Conservation (phyloP, 352 stramenopile genomes). For the Pythium dissotocum region DNA sequence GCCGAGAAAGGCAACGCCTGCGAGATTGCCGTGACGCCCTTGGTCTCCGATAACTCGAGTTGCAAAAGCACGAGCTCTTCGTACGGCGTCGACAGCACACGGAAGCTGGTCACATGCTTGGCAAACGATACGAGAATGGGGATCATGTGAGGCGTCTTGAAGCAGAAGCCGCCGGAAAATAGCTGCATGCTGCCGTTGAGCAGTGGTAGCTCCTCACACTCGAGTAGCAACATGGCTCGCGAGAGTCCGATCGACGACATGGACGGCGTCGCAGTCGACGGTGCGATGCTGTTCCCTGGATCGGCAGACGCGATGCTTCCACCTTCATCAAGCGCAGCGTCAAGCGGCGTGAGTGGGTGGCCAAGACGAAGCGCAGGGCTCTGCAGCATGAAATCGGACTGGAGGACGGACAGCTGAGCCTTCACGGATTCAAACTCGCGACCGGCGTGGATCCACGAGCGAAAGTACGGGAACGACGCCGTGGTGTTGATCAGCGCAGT, state of each 20-base stretch:
- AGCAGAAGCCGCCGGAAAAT: conserved; percentile 61
- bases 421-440: conserved; percentile 47
- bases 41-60: conserved; percentile 39
- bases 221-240: conserved; percentile 49
- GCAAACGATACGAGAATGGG: conserved; percentile 67
- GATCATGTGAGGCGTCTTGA: conserved; percentile 53
- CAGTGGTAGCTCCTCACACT: conserved; percentile 43
- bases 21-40: conserved; percentile 24
- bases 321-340: conserved; percentile 30
- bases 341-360: conserved; percentile 36
- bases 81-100: conserved; percentile 44
- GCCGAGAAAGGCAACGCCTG: conserved; percentile 42
- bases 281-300: conserved; percentile 22
- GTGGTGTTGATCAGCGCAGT: conserved; percentile 44
- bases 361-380: conserved; percentile 49
- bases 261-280: conserved; percentile 8
- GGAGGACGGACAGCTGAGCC: conserved; percentile 40
- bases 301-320: neutral
- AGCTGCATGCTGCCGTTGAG: conserved; percentile 53
- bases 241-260: conserved; percentile 27
- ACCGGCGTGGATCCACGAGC: conserved; percentile 57
- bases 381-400: conserved; percentile 72
- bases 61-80: conserved; percentile 72
- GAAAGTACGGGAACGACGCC: conserved; percentile 58
- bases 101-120: conserved; percentile 51